A percentile compares a stretch with the other conserved stretches of the same genome.
Evolutionary conservation across 345 rosid species (phyloP).

Genomic region (Toxicodendron radicans): DNA sequence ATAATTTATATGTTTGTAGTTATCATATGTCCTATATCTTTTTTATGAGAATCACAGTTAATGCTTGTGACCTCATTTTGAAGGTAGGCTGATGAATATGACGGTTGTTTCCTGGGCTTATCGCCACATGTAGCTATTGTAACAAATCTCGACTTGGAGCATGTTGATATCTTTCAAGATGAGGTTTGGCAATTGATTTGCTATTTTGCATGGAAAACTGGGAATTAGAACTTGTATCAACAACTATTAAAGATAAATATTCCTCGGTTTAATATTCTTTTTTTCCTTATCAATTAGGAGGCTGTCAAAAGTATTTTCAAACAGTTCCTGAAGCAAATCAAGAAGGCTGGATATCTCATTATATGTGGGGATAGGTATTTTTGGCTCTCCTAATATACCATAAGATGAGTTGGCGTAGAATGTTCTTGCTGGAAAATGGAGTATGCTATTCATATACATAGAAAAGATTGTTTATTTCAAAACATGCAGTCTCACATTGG

Average conservation of each 20-base stretch:
- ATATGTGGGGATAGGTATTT: constrained; percentile 34
- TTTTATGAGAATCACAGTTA: neutral
- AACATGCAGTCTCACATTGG: no score
- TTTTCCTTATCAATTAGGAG: constrained; percentile 20
- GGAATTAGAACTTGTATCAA: constrained; percentile 5
- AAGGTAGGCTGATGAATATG: constrained; percentile 41
- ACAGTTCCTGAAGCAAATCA: constrained; percentile 29
- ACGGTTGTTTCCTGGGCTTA: constrained; percentile 38
- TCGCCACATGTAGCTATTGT: constrained; percentile 36
- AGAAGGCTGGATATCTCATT: constrained; percentile 30
- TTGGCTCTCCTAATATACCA: neutral
- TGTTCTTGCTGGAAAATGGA: neutral
- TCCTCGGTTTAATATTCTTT: neutral
- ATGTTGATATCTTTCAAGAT: constrained; percentile 34
- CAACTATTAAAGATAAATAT: neutral
- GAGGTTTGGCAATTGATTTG: constrained; percentile 28
- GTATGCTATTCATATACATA: neutral
- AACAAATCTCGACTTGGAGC: constrained; percentile 43
- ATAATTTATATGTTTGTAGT: neutral
- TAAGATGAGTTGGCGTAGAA: neutral
- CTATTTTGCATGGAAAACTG: neutral
- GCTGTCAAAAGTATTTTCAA: constrained; percentile 22
- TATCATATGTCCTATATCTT: neutral
- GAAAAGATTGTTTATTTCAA: no score
- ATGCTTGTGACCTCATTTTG: neutral